These are phyloP conservation scores for Penicillium sp. DNA, from an alignment of 2,329 filamentous ascomycete species.

Conservation along the genomic window DNA sequence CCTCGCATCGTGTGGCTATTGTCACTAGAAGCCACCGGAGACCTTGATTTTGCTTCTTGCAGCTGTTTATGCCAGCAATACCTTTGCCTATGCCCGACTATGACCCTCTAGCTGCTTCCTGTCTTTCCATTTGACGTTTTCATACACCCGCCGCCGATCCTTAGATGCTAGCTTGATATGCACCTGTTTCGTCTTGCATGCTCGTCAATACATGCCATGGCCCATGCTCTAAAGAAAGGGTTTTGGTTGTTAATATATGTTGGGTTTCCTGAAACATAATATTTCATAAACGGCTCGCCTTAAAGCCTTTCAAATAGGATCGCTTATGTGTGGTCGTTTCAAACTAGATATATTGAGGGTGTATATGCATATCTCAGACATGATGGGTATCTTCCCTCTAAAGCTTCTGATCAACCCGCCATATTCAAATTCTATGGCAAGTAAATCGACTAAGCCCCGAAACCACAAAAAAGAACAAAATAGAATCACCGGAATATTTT, in stretches of 20 bases:
- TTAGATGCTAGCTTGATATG: too few species aligned
- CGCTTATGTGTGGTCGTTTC: neutral
- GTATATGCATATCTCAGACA: constrained; percentile 17
- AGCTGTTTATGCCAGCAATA: too few species aligned
- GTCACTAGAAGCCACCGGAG: too few species aligned
- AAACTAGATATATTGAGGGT: constrained; percentile 10
- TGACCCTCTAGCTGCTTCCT: neutral
- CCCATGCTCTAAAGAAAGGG: neutral
- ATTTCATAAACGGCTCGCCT: neutral
- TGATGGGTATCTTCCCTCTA: constrained; percentile 23
- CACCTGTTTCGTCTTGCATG: too few species aligned
- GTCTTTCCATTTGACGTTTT: neutral
- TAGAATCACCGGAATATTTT: constrained; percentile 4
- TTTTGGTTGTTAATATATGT: too few species aligned
- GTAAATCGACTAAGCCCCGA: constrained; percentile 4
- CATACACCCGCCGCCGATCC: too few species aligned
- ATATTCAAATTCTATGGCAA: constrained; percentile 4
- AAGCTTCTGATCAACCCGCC: constrained; percentile 11
- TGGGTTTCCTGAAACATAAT: neutral
- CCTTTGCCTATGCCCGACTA: neutral
- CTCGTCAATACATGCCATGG: neutral
- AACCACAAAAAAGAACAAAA: neutral
- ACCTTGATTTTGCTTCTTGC: too few species aligned
- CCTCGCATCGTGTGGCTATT: constrained; percentile 13
- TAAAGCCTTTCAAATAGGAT: too few species aligned